Evolutionary conservation across 164 flowering plant species (phyloP).

Genomic region (Tinospora cordifolia): DNA sequence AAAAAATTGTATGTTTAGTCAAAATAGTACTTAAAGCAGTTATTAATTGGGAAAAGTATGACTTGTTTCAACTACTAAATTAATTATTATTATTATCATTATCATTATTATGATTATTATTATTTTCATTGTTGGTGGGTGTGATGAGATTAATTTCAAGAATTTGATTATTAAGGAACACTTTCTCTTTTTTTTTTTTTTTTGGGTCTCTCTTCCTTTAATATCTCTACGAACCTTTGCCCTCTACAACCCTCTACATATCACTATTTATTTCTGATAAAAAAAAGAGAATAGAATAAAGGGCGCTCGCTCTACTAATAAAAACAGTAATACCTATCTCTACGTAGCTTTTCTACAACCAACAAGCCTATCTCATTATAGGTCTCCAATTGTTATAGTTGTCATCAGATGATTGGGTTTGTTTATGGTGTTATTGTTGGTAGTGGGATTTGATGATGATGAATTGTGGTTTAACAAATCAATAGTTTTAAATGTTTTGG

Average conservation of each 20-base stretch:
- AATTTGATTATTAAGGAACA: background rate
- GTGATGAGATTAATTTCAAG: background rate
- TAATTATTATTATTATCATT: too few species aligned
- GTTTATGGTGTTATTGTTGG: background rate
- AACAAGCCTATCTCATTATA: too few species aligned
- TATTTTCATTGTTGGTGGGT: background rate
- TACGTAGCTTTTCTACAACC: too few species aligned
- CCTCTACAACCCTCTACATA: too few species aligned
- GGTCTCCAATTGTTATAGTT: background rate
- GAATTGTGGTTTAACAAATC: background rate
- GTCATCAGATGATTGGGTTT: background rate
- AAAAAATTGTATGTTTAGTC: background rate
- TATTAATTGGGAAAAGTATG: background rate
- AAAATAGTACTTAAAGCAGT: background rate
- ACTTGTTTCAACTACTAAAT: background rate
- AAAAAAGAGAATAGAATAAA: too few species aligned
- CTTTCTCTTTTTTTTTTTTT: too few species aligned
- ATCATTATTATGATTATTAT: background rate
- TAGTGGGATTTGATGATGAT: background rate
- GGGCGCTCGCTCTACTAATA: too few species aligned
- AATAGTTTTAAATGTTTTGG: background rate
- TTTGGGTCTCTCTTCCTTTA: too few species aligned
- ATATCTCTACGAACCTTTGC: too few species aligned
- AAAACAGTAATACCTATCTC: too few species aligned
- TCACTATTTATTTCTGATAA: too few species aligned